A percentile compares a stretch with the other conserved stretches of the same genome.
phyloP scores from a whole-genome alignment of 2,329 filamentous ascomycete species.

The Delphinella strobiligena region DNA sequence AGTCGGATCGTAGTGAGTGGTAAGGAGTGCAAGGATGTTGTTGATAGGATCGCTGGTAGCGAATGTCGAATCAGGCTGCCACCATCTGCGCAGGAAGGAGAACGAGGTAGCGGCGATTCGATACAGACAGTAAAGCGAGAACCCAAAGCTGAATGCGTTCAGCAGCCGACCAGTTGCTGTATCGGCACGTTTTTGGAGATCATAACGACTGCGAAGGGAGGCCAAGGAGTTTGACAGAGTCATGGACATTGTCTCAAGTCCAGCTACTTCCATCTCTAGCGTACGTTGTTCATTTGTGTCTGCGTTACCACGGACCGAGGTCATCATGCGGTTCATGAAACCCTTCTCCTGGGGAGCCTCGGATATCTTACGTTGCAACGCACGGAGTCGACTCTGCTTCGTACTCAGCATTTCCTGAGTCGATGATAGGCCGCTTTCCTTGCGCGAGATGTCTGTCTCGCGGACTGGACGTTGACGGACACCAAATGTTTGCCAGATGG shows the following conservation, averaged over 20 bases:
- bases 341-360: conserved; percentile 34
- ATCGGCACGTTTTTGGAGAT: conserved; percentile 52
- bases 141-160: conserved; percentile 52
- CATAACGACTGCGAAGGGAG: conserved; percentile 50
- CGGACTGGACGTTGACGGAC: conserved; percentile 46
- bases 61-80: conserved; percentile 38
- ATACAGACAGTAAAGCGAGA: conserved; percentile 75
- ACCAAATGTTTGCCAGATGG: conserved; percentile 73
- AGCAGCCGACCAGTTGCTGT: conserved; percentile 55
- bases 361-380: conserved; percentile 53
- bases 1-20: conserved; percentile 71
- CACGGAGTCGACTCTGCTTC: conserved; percentile 61
- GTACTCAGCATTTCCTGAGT: conserved; percentile 66
- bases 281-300: conserved; percentile 41
- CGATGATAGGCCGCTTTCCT: conserved; percentile 66
- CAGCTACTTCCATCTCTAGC: conserved; percentile 63
- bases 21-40: conserved; percentile 66
- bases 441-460: conserved; percentile 63
- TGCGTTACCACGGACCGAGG: conserved; percentile 52
- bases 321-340: conserved; percentile 63
- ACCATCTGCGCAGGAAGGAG: conserved; percentile 50
- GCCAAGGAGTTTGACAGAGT: conserved; percentile 55
- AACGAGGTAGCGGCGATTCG: conserved; percentile 62
- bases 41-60: conserved; percentile 71
- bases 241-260: conserved; percentile 67